These are phyloP conservation scores for Tuber melanosporum DNA, from an alignment of 495 filamentous ascomycete species.

Conservation along the genomic window DNA sequence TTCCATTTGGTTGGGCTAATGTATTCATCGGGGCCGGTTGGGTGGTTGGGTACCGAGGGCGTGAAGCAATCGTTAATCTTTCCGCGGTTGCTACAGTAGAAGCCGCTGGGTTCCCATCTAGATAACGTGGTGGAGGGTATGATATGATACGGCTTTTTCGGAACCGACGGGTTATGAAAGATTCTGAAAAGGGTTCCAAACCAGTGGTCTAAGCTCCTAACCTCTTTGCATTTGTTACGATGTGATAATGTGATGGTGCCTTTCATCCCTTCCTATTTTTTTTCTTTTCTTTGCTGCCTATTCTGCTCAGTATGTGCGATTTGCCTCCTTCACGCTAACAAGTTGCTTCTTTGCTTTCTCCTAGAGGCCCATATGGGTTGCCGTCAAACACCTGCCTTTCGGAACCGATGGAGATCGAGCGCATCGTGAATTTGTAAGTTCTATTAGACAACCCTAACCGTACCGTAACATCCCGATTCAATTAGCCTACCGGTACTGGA, in stretches of 20 bases:
- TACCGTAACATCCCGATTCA: background rate
- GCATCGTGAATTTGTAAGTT: background rate
- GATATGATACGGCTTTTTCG: background rate
- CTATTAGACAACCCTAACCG: constrained; percentile 5
- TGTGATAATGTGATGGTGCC: background rate
- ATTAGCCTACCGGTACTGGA: background rate
- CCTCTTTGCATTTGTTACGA: background rate
- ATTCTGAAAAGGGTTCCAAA: background rate
- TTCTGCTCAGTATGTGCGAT: background rate
- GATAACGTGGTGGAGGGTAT: background rate
- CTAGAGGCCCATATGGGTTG: background rate
- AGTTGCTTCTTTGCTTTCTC: background rate
- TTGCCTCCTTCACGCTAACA: background rate
- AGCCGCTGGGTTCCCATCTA: background rate
- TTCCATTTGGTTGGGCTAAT: background rate
- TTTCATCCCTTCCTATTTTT: background rate
- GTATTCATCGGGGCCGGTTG: background rate
- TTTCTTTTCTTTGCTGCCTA: background rate
- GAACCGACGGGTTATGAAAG: too few species aligned
- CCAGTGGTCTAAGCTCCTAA: background rate
- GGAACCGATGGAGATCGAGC: background rate
- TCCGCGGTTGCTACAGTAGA: background rate
- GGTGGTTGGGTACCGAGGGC: background rate
- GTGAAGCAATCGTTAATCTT: background rate
- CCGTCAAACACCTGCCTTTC: background rate